Conservation (phyloP, 192 early-diverging fungal species). For the Coemansia sp. region DNA sequence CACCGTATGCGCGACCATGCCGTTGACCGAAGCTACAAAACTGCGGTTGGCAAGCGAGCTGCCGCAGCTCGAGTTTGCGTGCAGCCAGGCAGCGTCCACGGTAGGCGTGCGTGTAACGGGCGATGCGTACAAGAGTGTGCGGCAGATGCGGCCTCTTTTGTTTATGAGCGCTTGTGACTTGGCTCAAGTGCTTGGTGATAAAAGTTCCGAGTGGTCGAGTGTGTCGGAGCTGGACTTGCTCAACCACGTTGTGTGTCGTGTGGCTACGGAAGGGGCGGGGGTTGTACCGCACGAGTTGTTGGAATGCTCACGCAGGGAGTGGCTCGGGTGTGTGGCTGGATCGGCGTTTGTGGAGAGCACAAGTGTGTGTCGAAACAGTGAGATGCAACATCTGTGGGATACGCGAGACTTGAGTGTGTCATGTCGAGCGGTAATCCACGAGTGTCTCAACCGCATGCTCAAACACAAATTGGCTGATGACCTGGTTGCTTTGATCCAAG, state of each 20-base stretch:
- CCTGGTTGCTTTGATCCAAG: background rate
- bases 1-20: constrained; percentile 11
- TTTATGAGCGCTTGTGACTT: constrained; percentile 23
- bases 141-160: constrained; percentile 33
- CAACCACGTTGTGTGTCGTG: constrained; percentile 18
- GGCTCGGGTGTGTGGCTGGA: background rate
- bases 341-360: background rate
- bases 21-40: constrained; percentile 28
- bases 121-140: constrained; percentile 14
- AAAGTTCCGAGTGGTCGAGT: background rate
- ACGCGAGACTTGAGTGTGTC: background rate
- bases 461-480: background rate
- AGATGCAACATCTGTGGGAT: background rate
- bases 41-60: constrained; percentile 19
- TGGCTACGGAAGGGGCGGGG: constrained; percentile 11
- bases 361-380: background rate
- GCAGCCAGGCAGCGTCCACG: constrained; percentile 24
- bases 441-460: background rate
- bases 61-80: constrained; percentile 41
- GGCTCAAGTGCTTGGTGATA: background rate
- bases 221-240: constrained; percentile 14
- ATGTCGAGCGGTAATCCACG: background rate
- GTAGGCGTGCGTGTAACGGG: background rate
- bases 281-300: background rate
- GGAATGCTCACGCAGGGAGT: background rate